phyloP scores from a whole-genome alignment of 345 rosid genomes.

The Citrus reticulata region DNA sequence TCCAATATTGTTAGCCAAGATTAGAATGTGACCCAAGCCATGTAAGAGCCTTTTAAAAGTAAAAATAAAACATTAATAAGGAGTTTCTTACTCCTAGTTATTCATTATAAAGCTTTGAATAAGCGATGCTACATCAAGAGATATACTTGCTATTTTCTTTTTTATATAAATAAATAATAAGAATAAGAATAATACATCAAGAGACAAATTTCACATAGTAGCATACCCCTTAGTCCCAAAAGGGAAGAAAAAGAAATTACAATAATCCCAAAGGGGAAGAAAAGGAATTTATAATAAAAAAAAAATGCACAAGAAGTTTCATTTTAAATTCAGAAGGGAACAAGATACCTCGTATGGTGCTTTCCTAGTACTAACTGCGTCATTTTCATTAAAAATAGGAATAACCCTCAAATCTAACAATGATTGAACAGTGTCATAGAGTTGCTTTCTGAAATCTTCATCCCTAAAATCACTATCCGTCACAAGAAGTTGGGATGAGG shows the following conservation, averaged over 20 bases:
- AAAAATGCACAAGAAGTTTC: not conserved
- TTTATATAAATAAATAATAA: too few relatives aligned
- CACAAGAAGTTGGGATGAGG: conserved; percentile 57
- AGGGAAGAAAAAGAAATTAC: not conserved
- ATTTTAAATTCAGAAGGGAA: not conserved
- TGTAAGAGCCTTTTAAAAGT: not conserved
- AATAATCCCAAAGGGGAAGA: not conserved
- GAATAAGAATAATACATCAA: not conserved
- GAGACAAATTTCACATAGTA: not conserved
- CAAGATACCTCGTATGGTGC: conserved; percentile 55
- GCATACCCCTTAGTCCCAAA: not conserved
- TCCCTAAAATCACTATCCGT: conserved; percentile 56
- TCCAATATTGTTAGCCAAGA: not conserved
- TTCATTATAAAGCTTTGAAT: not conserved
- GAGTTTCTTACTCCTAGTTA: not conserved
- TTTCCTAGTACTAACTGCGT: conserved; percentile 55
- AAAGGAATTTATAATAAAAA: not conserved
- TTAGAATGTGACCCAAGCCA: not conserved
- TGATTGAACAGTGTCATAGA: conserved; percentile 42
- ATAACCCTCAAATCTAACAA: conserved; percentile 42
- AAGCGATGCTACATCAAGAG: not conserved
- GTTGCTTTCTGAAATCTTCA: conserved; percentile 45
- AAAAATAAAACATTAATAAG: not conserved
- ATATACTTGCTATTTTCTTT: not conserved
- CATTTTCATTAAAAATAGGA: conserved; percentile 62